These are phyloP conservation scores for Pythium volutum DNA, from an alignment of 352 stramenopile species.

Conservation along the genomic window DNA sequence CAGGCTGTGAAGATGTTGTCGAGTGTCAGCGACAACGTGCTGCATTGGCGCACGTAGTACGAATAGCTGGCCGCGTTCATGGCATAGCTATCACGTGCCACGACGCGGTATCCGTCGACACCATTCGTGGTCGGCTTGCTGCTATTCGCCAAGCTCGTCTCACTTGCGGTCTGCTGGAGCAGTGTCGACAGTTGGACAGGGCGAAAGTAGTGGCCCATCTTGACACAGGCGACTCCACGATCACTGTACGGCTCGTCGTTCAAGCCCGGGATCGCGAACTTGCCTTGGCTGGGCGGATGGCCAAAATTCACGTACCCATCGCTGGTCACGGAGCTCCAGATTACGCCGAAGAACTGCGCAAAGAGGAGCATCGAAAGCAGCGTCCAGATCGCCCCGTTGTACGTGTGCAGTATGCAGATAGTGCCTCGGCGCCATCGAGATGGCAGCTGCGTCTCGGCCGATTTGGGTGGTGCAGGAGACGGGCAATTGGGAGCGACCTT, in stretches of 20 bases:
- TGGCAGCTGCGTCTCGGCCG: too few species aligned
- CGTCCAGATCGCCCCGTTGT: too few species aligned
- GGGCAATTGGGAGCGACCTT: too few species aligned
- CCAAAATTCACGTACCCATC: constrained; percentile 6
- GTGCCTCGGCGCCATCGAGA: too few species aligned
- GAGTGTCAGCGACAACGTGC: constrained; percentile 19
- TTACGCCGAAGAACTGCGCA: constrained; percentile 28
- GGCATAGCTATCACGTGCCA: constrained; percentile 7
- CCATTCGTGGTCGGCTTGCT: too few species aligned
- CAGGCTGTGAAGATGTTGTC: constrained; percentile 10
- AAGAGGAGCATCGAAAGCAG: too few species aligned
- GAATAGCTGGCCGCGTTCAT: too few species aligned
- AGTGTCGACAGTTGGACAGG: constrained; percentile 29
- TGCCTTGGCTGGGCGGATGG: background rate
- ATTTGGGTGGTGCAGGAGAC: too few species aligned
- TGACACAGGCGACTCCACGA: constrained; percentile 33
- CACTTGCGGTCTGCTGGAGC: too few species aligned
- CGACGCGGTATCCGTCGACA: constrained; percentile 27
- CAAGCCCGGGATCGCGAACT: constrained; percentile 19
- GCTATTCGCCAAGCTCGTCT: too few species aligned
- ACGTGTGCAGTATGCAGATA: too few species aligned
- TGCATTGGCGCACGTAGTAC: constrained; percentile 23
- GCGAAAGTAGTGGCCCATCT: constrained; percentile 15
- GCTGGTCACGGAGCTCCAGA: constrained; percentile 21
- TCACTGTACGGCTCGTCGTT: constrained; percentile 50